A percentile compares a stretch with the other conserved stretches of the same genome.
Conservation (phyloP, 75 land plant species). For the Pinus albicaulis region DNA sequence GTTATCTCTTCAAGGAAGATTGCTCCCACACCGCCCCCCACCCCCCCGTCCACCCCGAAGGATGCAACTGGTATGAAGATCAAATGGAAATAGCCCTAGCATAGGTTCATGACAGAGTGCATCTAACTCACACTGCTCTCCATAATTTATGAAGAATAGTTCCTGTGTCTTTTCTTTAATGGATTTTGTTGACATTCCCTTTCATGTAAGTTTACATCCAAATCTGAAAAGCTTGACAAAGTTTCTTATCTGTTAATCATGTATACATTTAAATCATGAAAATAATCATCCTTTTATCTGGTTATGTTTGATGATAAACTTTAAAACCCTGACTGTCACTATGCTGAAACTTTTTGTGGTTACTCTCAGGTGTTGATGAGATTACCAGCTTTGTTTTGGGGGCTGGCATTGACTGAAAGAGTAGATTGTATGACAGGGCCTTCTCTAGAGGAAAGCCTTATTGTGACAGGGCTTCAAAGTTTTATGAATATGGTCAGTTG, state of each 20-base stretch:
- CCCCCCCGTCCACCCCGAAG: too few species aligned
- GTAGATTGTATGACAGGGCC: background rate
- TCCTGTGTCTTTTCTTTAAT: background rate
- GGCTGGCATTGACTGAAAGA: background rate
- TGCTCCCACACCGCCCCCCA: too few species aligned
- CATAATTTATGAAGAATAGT: background rate
- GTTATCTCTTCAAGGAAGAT: background rate
- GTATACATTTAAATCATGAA: background rate
- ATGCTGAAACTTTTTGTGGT: background rate
- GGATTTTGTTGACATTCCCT: background rate
- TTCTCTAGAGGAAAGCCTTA: background rate
- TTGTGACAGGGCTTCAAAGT: background rate
- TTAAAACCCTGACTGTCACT: background rate
- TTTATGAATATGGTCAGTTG: background rate
- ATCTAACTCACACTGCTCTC: background rate
- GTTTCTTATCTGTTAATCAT: background rate
- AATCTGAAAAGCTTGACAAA: background rate
- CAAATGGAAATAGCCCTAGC: background rate
- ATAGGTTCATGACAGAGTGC: background rate
- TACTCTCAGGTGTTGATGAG: slow-evolving; percentile 3
- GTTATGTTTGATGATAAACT: background rate
- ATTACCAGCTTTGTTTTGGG: background rate
- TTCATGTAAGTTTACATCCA: background rate
- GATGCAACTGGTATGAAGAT: background rate
- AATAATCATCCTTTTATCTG: background rate